phyloP scores from a whole-genome alignment of 2,329 filamentous ascomycete genomes.

The Thielaviopsis populi region DNA sequence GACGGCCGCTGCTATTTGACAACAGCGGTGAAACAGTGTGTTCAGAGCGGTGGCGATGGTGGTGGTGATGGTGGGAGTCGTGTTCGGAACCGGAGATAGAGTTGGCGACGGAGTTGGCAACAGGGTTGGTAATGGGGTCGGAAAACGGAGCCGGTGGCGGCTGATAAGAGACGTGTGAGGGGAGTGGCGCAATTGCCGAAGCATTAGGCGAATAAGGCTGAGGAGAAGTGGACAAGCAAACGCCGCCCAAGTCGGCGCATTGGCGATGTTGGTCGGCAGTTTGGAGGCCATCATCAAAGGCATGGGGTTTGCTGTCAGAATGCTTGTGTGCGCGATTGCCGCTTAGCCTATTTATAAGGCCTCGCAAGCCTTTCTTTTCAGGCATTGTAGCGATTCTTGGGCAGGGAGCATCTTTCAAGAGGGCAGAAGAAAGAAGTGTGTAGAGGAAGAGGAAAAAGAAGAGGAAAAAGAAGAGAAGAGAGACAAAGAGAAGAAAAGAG shows the following conservation, averaged over 20 bases:
- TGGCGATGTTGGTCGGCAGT: neutral
- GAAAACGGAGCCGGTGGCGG: neutral
- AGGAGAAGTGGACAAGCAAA: neutral
- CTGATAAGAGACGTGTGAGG: neutral
- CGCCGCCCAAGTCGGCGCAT: neutral
- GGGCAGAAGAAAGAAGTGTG: neutral
- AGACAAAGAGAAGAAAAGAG: neutral
- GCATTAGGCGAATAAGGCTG: neutral
- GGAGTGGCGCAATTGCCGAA: neutral
- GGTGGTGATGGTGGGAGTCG: neutral
- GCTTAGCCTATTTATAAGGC: conserved; percentile 4
- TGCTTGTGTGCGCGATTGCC: neutral
- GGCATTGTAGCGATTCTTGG: neutral
- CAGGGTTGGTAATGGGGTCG: neutral
- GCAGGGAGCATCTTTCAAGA: conserved; percentile 6
- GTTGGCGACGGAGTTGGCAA: neutral
- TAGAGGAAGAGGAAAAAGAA: neutral
- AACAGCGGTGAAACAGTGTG: neutral
- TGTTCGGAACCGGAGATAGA: neutral
- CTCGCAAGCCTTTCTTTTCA: conserved; percentile 2
- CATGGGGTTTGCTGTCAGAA: neutral
- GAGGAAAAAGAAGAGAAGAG: neutral
- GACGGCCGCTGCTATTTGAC: neutral
- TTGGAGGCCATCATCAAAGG: neutral
- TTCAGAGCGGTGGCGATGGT: neutral